Evolutionary conservation across 2,329 filamentous ascomycete species (phyloP), one percentile per base, ranked within the genome.

Genomic region (Alternaria incomplexa): DNA sequence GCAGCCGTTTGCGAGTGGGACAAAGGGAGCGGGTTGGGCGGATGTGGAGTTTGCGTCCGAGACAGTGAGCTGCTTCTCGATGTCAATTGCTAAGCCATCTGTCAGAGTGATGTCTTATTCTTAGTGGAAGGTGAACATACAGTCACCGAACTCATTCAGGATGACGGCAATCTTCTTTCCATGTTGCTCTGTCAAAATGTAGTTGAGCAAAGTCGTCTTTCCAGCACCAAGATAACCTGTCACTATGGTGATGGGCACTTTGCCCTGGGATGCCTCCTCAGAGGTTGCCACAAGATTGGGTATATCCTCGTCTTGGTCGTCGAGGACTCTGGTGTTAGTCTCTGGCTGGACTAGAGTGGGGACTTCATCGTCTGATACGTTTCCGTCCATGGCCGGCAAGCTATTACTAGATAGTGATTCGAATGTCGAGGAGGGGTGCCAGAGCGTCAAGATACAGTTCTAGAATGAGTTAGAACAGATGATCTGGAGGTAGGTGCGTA

Each of bases 81-180:
- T 97, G 75, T 98, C 95, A 72, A 93, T 86, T 58, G 95, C 93
- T 94, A 28, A 13, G 7, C 4, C 17, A 22, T 51, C 22, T 40
- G 61, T 66, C 62, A 54, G 59, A 48, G 23, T 30, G 17, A 12
- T 10, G 7, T 10, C 3, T 10, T 6, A 36, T n/a, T 11, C 17
- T 7, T 6, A 11, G 8, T 11, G 28, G 17, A 12, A 45, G 4
- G 44, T 15, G 15, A 13, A 30, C 68, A 11, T 64, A 75, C 73
- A 73, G 57, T 79, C 75, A 23, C 77, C 76, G 51, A 78, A 85
- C 79, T 76, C 93, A 80, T 99, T 99, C 83, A 99, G 88, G 61
- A 99, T 98, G 13, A 99, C 96, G 11, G 96, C 96, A 79, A 99
- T 96, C 76, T 93, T 97, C 85, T 98, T 98, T 79, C 95, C 95